Evolutionary conservation across 768 basidiomycete species (phyloP).

Genomic region (Termitomyces sp.): DNA sequence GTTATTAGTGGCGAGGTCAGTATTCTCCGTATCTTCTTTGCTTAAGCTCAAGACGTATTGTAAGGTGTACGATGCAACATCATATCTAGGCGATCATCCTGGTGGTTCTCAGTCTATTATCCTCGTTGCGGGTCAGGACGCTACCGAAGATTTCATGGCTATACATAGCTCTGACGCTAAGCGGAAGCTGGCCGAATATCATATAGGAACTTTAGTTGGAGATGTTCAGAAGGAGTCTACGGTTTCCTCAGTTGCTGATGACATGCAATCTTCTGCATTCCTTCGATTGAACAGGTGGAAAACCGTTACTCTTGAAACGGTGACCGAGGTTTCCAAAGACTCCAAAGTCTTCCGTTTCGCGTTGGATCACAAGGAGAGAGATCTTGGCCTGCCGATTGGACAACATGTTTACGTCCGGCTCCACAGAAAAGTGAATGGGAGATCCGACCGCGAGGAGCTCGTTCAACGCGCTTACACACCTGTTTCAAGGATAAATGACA

Average conservation of each 20-base stretch:
- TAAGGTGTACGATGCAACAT: constrained; percentile 50
- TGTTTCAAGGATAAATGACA: constrained; percentile 37
- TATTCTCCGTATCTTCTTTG: background rate
- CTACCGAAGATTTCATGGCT: constrained; percentile 61
- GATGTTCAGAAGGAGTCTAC: constrained; percentile 1
- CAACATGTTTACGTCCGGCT: constrained; percentile 58
- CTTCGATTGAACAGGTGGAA: constrained; percentile 49
- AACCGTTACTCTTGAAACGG: constrained; percentile 31
- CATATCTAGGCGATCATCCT: constrained; percentile 53
- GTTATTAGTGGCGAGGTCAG: background rate
- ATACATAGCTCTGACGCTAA: constrained; percentile 56
- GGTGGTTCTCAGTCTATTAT: constrained; percentile 55
- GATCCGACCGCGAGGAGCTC: constrained; percentile 27
- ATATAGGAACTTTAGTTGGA: constrained; percentile 11
- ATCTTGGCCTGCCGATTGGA: constrained; percentile 53
- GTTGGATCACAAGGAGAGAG: constrained; percentile 34
- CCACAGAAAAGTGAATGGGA: constrained; percentile 24
- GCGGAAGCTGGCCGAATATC: constrained; percentile 38
- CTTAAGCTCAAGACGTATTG: background rate
- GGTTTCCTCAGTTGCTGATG: constrained; percentile 12
- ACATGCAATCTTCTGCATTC: constrained; percentile 21
- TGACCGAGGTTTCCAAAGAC: constrained; percentile 42
- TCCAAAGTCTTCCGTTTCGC: constrained; percentile 48
- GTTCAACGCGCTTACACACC: constrained; percentile 62
- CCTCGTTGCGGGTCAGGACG: constrained; percentile 55